Evolutionary conservation across 768 basidiomycete genomes (phyloP), one percentile per base, ranked within the genome.

Genomic region (Daedaleopsis sinensis): DNA sequence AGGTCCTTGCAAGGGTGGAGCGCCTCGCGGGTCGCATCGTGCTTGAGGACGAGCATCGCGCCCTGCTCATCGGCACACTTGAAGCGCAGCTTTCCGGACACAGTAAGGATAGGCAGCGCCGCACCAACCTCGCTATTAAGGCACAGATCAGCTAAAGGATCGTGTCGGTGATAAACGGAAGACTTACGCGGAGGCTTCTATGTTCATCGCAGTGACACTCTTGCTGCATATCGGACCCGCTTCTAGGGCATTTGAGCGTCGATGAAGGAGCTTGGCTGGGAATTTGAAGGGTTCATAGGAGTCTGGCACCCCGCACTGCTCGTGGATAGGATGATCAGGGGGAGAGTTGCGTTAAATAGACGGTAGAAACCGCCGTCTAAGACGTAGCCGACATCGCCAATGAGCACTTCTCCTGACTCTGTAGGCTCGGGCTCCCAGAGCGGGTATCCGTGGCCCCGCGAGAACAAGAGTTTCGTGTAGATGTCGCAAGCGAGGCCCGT

Each of bases 311-410:
- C 52, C 53, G n/a, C 15, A 57, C 12, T n/a, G 23, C 10, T 27
- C 52, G 49, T 65, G 63, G 27, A 50, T 18, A 18, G 42, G 46
- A 39, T 66, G 51, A 12, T 63, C 57, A 1, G 56, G 24, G 19
- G 19, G 7, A 53, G 38, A 5, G 53, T 61, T 5, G 65, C 55
- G 39, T 68, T 68, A 65, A 68, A 68, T 2, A 68, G 44, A 10
- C 67, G 67, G 24, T 55, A 46, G 60, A 68, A 68, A 4, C 55
- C 56, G 35, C 65, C 67, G 19, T 64, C 35, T n/a, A 39, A 15
- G 7, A 68, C 47, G 48, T 50, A 63, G 15, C 67, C 67, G 3
- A 68, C 67, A 39, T 68, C 67, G 1, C 67, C 67, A 27, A 68
- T 57, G 16, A 59, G 55, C 6, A 68, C 57, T 47, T 65, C 62